Conservation (phyloP, 2,329 filamentous ascomycete species). For the Orbilia brochopaga region DNA sequence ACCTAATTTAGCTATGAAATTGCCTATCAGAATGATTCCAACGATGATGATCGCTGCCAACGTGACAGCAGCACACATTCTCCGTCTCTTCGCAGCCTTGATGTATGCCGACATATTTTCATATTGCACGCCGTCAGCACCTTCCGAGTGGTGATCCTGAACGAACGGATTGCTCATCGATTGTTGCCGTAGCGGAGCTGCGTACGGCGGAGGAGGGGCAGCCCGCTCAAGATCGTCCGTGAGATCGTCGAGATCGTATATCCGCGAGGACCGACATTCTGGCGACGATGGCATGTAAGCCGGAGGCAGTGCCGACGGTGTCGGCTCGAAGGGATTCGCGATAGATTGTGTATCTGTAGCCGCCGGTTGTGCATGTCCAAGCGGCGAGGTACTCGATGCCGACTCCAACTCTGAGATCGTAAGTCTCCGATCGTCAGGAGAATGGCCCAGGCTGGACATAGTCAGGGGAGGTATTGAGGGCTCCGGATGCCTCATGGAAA, state of each 20-base stretch:
- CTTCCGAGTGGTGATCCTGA: constrained; percentile 9
- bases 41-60: constrained; percentile 33
- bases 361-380: constrained; percentile 1
- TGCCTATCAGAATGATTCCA: constrained; percentile 38
- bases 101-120: constrained; percentile 35
- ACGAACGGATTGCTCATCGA: constrained; percentile 9
- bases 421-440: constrained; percentile 10
- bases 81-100: constrained; percentile 35
- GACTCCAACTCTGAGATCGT: constrained; percentile 2
- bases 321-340: constrained; percentile 23
- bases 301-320: constrained; percentile 39
- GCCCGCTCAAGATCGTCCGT: constrained; percentile 36
- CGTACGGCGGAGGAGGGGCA: constrained; percentile 41
- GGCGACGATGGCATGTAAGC: constrained; percentile 35
- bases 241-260: constrained; percentile 40
- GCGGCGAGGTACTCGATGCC: constrained; percentile 13
- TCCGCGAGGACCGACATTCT: constrained; percentile 39
- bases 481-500: constrained; percentile 19
- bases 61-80: constrained; percentile 32
- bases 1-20: constrained; percentile 27
- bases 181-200: constrained; percentile 15
- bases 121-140: constrained; percentile 19
- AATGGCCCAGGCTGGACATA: neutral
- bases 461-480: neutral
- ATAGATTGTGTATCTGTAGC: constrained; percentile 5